Conservation (phyloP, 75 land plant genomes). For the Picea glauca region DNA sequence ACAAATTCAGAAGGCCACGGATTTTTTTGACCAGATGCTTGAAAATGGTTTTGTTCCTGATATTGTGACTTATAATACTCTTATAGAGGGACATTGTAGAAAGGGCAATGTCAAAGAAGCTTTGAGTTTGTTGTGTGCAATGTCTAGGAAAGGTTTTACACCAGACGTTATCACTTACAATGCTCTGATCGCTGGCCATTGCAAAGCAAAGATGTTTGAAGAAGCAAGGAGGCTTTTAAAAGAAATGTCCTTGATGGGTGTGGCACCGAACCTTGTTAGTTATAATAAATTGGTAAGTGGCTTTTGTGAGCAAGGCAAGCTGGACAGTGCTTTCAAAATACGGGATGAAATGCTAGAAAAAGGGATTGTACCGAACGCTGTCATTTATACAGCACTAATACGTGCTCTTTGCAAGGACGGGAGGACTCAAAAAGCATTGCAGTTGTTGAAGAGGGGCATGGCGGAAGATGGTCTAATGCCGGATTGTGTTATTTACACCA, state of each 20-base stretch:
- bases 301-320: conserved; percentile 40
- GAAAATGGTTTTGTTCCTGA: conserved; percentile 8
- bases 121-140: conserved; percentile 1
- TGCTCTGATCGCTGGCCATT: conserved; percentile 39
- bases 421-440: neutral
- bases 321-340: conserved; percentile 39
- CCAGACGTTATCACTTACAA: conserved; percentile 57
- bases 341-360: conserved; percentile 29
- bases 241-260: conserved; percentile 25
- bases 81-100: conserved; percentile 4
- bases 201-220: conserved; percentile 26
- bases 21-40: neutral
- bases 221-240: conserved; percentile 34
- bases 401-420: conserved; percentile 41
- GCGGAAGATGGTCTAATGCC: conserved; percentile 25
- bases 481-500: conserved; percentile 35
- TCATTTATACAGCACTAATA: conserved; percentile 43
- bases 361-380: conserved; percentile 36
- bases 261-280: conserved; percentile 43
- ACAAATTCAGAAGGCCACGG: conserved; percentile 7
- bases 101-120: conserved; percentile 3
- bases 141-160: conserved; percentile 21
- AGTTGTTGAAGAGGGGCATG: conserved; percentile 18
- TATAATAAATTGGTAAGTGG: conserved; percentile 56
- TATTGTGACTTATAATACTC: conserved; percentile 11